phyloP scores from a whole-genome alignment of 768 basidiomycete genomes.

The Pholiota conissans region DNA sequence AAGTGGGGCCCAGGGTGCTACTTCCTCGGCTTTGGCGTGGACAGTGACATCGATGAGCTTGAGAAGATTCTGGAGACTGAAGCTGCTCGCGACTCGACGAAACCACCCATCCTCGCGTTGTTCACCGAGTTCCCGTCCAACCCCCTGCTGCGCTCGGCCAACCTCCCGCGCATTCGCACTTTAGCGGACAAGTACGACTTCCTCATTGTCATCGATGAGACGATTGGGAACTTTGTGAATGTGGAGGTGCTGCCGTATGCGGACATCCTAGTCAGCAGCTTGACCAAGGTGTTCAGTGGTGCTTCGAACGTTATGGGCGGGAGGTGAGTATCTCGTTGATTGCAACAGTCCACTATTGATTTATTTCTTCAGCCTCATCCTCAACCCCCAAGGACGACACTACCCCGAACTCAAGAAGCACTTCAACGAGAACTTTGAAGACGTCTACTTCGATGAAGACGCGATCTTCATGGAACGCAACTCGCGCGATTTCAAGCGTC shows the following conservation, averaged over 20 bases:
- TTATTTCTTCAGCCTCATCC: constrained; percentile 85
- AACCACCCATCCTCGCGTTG: constrained; percentile 71
- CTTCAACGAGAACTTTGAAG: constrained; percentile 67
- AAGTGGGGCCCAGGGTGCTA: constrained; percentile 97
- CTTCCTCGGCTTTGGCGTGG: constrained; percentile 82
- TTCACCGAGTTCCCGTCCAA: constrained; percentile 97
- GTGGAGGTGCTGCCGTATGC: constrained; percentile 85
- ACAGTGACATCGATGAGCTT: constrained; percentile 72
- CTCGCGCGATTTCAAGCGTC: constrained; percentile 85
- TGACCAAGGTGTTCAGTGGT: constrained; percentile 95
- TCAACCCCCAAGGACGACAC: constrained; percentile 77
- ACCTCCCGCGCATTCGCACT: constrained; percentile 69
- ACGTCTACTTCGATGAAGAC: constrained; percentile 87
- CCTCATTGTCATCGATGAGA: constrained; percentile 89
- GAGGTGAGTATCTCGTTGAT: constrained; percentile 55
- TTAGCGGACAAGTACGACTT: constrained; percentile 91
- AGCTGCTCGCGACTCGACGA: constrained; percentile 33
- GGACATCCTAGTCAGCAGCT: constrained; percentile 88
- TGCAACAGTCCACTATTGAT: too few species aligned
- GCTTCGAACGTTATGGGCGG: constrained; percentile 97
- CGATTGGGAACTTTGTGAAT: constrained; percentile 92
- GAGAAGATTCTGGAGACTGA: constrained; percentile 59
- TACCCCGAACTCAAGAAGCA: constrained; percentile 66
- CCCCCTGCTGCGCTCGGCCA: constrained; percentile 83
- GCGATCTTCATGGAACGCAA: constrained; percentile 98